A percentile compares a stretch with the other conserved stretches of the same genome.
phyloP scores from a whole-genome alignment of 169 alveolate species.

The Plasmodium gonderi region DNA sequence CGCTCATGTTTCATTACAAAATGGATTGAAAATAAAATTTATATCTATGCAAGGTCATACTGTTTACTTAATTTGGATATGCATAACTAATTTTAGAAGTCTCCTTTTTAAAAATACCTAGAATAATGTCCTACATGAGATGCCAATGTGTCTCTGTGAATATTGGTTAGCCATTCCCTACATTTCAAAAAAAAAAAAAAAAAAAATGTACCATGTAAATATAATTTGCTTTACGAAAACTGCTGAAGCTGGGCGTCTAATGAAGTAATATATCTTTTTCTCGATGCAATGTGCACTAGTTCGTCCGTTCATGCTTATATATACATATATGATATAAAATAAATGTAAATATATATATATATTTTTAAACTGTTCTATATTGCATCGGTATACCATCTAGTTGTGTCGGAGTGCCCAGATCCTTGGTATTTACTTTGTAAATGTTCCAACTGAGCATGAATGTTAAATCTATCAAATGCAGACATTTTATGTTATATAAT shows the following conservation, averaged over 20 bases:
- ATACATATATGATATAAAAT: no score
- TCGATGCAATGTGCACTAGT: neutral
- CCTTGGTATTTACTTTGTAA: conserved; percentile 96
- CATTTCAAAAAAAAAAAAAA: neutral
- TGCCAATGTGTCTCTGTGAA: conserved; percentile 93
- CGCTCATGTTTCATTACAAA: neutral
- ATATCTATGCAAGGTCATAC: neutral
- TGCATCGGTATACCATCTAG: conserved; percentile 89
- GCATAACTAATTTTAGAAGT: neutral
- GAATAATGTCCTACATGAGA: conserved; percentile 94
- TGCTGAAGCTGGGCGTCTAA: neutral
- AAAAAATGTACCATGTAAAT: neutral
- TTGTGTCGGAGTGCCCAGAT: conserved; percentile 94
- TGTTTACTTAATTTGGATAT: neutral
- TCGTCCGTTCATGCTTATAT: neutral
- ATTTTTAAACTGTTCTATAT: neutral
- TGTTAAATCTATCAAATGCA: conserved; percentile 88
- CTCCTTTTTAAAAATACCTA: conserved; percentile 67
- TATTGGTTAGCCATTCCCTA: conserved; percentile 94
- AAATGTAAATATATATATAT: neutral
- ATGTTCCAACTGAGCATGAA: conserved; percentile 95
- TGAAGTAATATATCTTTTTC: neutral
- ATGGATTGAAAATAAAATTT: neutral
- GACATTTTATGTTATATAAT: conserved; percentile 87
- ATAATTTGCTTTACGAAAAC: neutral